Percentiles rank a stretch among this genome's conserved stretches.
Evolutionary conservation across 2,329 filamentous ascomycete genomes (phyloP).

Genomic region (Lasiodiplodia sp.): DNA sequence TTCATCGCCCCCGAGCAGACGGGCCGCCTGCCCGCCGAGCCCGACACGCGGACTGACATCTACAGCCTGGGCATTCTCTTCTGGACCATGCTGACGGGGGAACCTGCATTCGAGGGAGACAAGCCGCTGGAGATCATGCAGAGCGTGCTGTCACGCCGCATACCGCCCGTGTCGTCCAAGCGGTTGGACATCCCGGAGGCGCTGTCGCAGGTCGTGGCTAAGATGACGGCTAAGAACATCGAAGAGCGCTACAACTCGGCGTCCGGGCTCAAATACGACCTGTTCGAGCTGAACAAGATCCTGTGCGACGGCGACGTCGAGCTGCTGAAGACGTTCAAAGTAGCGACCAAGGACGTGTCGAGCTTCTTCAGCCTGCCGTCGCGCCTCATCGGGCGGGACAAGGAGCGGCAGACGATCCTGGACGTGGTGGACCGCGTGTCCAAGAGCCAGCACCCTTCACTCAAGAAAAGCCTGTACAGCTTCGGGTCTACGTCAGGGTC

Average conservation of each 20-base stretch:
- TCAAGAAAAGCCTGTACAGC: conserved; percentile 53
- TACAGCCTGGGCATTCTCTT: conserved; percentile 91
- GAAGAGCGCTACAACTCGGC: conserved; percentile 89
- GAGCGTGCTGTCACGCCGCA: conserved; percentile 79
- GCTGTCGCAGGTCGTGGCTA: conserved; percentile 82
- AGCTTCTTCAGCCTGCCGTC: conserved; percentile 90
- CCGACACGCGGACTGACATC: conserved; percentile 90
- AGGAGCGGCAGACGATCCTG: conserved; percentile 74
- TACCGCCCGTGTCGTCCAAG: conserved; percentile 77
- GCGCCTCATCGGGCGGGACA: conserved; percentile 78
- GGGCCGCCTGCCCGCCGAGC: conserved; percentile 88
- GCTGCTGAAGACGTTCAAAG: conserved; percentile 74
- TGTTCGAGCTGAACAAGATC: conserved; percentile 75
- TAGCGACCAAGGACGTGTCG: conserved; percentile 85
- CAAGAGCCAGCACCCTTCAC: conserved; percentile 62
- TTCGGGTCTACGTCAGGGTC: conserved; percentile 58
- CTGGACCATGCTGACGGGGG: conserved; percentile 77
- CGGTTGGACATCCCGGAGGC: conserved; percentile 86
- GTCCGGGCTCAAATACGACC: conserved; percentile 82
- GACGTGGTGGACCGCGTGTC: conserved; percentile 77
- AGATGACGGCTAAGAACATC: conserved; percentile 89
- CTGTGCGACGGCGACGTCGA: conserved; percentile 76
- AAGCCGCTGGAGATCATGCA: conserved; percentile 91
- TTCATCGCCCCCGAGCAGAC: conserved; percentile 97
- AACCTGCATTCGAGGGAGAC: conserved; percentile 79